Evolutionary conservation across 805 yeast genomes (phyloP), one percentile per base, ranked within the genome.

Genomic region (Ogataea ramenticola): DNA sequence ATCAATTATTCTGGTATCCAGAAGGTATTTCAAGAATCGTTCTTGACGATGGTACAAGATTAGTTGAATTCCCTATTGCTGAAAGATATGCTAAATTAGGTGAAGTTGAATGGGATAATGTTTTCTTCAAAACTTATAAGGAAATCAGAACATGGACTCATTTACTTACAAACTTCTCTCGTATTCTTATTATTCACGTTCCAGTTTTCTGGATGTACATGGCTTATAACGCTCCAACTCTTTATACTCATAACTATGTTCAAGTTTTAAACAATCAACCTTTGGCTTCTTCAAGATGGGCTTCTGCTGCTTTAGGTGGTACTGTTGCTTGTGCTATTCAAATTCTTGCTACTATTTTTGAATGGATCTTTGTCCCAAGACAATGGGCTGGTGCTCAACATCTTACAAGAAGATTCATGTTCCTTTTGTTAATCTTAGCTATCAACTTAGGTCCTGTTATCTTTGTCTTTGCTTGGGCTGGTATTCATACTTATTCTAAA

Each of bases 331-430:
- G 81, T 48, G 61, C 77, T 41, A 78, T 93, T 57, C 96, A 93
- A 69, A 74, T 93, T 47, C 54, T 77, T 46, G 99, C 99, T 41
- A 90, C 98, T 26, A 46, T 89, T 32, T 79, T 86, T 58, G 99
- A 93, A 69, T 91, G 96, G 96, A 72, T 81, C 62, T 93, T 89
- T 58, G 98, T 93, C 49, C 99, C 99, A 54, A 83, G 98, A 69
- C 79, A 83, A 56, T 93, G 98, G 98, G 95, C 98, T 31, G 99
- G 99, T 68, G 97, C 98, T 65, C 98, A 91, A 71, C 96, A 86
- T 65, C 77, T 93, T 61, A 71, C 88, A 33, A 87, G 96, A 69
- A 83, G 99, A 64, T 73, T 93, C 57, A 61, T 82, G 72, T 84
- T 90, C 62, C 67, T 91, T 62, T 53, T 82, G 43, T 52, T 77